Conservation (phyloP, 2,329 filamentous ascomycete species). For the Phialocephala sp. region DNA sequence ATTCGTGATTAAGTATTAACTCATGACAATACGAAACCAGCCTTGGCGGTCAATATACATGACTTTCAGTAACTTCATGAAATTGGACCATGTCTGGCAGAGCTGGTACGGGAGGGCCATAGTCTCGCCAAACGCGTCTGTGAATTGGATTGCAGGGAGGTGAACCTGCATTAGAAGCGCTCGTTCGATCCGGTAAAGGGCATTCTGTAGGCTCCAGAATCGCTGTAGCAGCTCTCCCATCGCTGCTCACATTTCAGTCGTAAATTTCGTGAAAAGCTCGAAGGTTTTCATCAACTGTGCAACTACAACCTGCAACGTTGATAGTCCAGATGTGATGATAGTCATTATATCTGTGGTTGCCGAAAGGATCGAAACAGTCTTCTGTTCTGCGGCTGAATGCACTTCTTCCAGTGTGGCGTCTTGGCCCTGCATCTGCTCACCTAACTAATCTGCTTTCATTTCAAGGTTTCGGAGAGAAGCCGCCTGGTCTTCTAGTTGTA, state of each 20-base stretch:
- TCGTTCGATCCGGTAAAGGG: neutral
- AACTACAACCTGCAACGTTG: neutral
- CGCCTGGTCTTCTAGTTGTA: neutral
- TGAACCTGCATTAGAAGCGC: slow-evolving; percentile 9
- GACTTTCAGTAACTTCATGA: neutral
- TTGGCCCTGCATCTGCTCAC: neutral
- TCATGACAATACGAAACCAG: neutral
- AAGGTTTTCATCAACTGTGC: slow-evolving; percentile 1
- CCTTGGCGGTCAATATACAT: slow-evolving; percentile 3
- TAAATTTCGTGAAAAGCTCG: slow-evolving; percentile 14
- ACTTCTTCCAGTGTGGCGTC: neutral
- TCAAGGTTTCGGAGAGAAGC: neutral
- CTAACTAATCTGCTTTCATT: neutral
- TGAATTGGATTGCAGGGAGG: slow-evolving; percentile 18
- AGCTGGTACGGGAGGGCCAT: slow-evolving; percentile 20
- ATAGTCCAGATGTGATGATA: slow-evolving; percentile 6
- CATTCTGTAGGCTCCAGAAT: neutral
- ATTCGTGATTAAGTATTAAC: neutral
- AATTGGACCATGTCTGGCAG: slow-evolving; percentile 17
- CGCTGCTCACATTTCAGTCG: slow-evolving; percentile 1
- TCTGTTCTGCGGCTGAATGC: slow-evolving; percentile 2
- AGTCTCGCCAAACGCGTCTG: slow-evolving; percentile 17
- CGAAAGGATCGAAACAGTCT: slow-evolving; percentile 6
- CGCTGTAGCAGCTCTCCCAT: neutral
- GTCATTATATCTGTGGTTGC: slow-evolving; percentile 5